Evolutionary conservation across 2,329 filamentous ascomycete genomes (phyloP), one percentile per base, ranked within the genome.

Genomic region (Ophiosphaerella herpotricha): DNA sequence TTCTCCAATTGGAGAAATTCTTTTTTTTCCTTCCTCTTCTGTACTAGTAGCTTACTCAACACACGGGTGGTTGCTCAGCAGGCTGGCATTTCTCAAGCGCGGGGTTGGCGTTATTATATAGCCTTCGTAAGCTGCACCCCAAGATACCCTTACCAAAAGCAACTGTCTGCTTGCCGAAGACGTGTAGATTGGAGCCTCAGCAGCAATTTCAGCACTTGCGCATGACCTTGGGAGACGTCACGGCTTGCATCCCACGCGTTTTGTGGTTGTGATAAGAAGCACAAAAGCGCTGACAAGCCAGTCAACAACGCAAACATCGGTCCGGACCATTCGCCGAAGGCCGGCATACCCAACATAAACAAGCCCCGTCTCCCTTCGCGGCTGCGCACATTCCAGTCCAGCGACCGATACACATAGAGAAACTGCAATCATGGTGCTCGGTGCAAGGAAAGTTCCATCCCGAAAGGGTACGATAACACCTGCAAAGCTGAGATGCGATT

Each of bases 401-500:
- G 35, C 24, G 12, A 16, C 13, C 23, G 33, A 36, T 24, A 52
- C 26, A 35, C 46, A 48, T 33, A 50, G 38, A 24, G 52, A 53
- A 31, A 58, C 43, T 54, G 67, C 65, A 74, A 81, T 66, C 42
- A 88, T 88, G 86, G 84, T 87, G 61, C 82, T 86, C 54, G 83
- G 84, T 69, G 82, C 85, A 57, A 85, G 83, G 72, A 82, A 80
- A 68, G 80, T 81, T 57, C 85, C 85, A 36, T 86, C 85, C 75
- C 85, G 86, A 68, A 90, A 89, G 83, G 89, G 89, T 89, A 83
- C 74, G 85, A 82, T 52, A 46, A 39, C 50, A 39, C 42, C 40
- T 43, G 13, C 29, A 33, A 13, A 13, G 7, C 26, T 39, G 43
- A 33, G 36, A 21, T 29, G 49, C 24, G 36, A 39, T n/a, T 47